Conservation (phyloP, 306 rosid species). For the Calophaca sinica region DNA sequence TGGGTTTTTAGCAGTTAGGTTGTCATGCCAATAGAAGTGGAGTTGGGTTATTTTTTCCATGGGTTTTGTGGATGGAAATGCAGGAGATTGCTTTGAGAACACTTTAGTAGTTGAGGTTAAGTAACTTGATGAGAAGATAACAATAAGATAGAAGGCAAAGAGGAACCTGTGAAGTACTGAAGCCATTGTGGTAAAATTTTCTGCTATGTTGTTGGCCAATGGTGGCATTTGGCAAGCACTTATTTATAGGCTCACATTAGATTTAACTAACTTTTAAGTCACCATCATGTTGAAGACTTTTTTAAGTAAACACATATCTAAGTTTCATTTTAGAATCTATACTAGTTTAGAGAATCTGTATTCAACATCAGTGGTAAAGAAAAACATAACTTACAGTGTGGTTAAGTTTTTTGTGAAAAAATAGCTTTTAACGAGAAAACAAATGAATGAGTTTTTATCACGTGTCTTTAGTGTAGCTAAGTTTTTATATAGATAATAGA, state of each 20-base stretch:
- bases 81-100: background rate
- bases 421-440: too few relatives aligned
- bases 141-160: background rate
- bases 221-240: background rate
- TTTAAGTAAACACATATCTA: too few relatives aligned
- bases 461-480: too few relatives aligned
- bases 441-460: too few relatives aligned
- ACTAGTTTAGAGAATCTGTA: too few relatives aligned
- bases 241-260: background rate
- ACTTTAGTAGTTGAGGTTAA: slow-evolving; percentile 16
- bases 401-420: too few relatives aligned
- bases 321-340: background rate
- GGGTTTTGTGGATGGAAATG: background rate
- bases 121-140: slow-evolving; percentile 29
- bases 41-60: slow-evolving; percentile 50
- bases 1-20: slow-evolving; percentile 42
- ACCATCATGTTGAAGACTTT: background rate
- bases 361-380: too few relatives aligned
- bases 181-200: slow-evolving; percentile 20
- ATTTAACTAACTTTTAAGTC: background rate
- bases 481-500: too few relatives aligned
- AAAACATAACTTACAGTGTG: too few relatives aligned
- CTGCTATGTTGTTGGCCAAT: background rate
- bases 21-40: slow-evolving; percentile 65
- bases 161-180: slow-evolving; percentile 8